A percentile compares a stretch with the other conserved stretches of the same genome.
Evolutionary conservation across 192 early-diverging fungal species (phyloP).

Genomic region (Backusella tuberculispora): DNA sequence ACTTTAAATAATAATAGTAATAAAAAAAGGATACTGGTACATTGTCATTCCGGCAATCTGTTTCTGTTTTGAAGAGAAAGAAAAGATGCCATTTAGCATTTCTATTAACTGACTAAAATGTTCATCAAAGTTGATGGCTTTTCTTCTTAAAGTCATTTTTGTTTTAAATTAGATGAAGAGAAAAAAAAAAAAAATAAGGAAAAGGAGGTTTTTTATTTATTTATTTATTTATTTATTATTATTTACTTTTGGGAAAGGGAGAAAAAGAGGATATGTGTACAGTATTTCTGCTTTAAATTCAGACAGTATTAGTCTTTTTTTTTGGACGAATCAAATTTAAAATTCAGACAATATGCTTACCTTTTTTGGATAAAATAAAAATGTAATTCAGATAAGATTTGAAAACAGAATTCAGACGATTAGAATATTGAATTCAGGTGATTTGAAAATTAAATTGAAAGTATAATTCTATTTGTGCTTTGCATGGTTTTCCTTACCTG

Average conservation of each 20-base stretch:
- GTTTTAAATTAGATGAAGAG: neutral
- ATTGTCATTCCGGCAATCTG: conserved; percentile 69
- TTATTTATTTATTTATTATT: neutral
- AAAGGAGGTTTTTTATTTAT: neutral
- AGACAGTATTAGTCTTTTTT: too few relatives aligned
- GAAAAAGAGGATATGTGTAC: too few relatives aligned
- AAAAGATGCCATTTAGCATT: conserved; percentile 57
- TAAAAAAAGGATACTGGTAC: conserved; percentile 62
- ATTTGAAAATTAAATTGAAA: too few relatives aligned
- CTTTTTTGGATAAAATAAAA: too few relatives aligned
- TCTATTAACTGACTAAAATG: conserved; percentile 51
- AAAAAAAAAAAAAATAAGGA: conserved; percentile 1
- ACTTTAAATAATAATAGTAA: neutral
- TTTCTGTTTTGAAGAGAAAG: conserved; percentile 49
- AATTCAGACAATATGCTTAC: too few relatives aligned
- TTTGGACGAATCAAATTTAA: too few relatives aligned
- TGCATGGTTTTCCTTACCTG: neutral
- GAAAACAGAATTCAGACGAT: too few relatives aligned
- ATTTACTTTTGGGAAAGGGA: too few relatives aligned
- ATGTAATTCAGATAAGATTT: too few relatives aligned
- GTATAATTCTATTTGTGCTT: too few relatives aligned
- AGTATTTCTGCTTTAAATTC: too few relatives aligned
- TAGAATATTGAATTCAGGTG: too few relatives aligned
- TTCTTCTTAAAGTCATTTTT: conserved; percentile 58
- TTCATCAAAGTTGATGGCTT: conserved; percentile 54